A percentile compares a stretch with the other conserved stretches of the same genome.
Conservation (phyloP, 2,329 filamentous ascomycete genomes). For the Trichothecium roseum region DNA sequence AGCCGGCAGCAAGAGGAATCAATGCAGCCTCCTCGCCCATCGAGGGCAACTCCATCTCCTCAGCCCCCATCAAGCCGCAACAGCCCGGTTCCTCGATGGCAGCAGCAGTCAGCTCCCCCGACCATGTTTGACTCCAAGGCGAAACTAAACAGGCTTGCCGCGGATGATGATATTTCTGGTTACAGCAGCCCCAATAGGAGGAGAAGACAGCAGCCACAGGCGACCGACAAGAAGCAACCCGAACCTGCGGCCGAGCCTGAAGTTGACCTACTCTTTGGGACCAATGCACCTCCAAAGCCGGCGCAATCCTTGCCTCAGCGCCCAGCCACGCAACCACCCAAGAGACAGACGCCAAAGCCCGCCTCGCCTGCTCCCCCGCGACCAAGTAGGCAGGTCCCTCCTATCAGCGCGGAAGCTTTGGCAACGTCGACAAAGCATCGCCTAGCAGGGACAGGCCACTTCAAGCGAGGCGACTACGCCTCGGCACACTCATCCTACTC, state of each 20-base stretch:
- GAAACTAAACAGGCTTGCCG: constrained; percentile 59
- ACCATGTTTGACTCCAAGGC: constrained; percentile 25
- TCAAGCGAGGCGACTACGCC: constrained; percentile 89
- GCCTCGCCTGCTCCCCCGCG: constrained; percentile 23
- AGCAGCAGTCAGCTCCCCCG: constrained; percentile 35
- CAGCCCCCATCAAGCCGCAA: constrained; percentile 37
- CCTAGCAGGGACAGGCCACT: constrained; percentile 72
- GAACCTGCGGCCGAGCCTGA: constrained; percentile 30
- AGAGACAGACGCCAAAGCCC: constrained; percentile 21
- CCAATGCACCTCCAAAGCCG: constrained; percentile 21
- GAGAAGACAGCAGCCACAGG: constrained; percentile 50
- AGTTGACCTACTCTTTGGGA: constrained; percentile 53
- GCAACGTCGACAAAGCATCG: constrained; percentile 70
- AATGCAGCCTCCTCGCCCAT: constrained; percentile 18
- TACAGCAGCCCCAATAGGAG: constrained; percentile 82
- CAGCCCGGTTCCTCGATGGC: constrained; percentile 47
- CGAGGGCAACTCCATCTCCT: constrained; percentile 15
- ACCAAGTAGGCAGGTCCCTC: constrained; percentile 51
- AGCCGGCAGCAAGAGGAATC: constrained; percentile 8
- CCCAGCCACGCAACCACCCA: constrained; percentile 23
- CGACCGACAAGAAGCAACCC: constrained; percentile 26
- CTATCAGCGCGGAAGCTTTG: constrained; percentile 58
- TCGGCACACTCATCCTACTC: constrained; percentile 77
- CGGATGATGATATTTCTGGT: constrained; percentile 74
- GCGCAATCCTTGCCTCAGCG: constrained; percentile 24